Conservation (phyloP, 1,139 yeast genomes). For the Hansenula lynferdii region DNA sequence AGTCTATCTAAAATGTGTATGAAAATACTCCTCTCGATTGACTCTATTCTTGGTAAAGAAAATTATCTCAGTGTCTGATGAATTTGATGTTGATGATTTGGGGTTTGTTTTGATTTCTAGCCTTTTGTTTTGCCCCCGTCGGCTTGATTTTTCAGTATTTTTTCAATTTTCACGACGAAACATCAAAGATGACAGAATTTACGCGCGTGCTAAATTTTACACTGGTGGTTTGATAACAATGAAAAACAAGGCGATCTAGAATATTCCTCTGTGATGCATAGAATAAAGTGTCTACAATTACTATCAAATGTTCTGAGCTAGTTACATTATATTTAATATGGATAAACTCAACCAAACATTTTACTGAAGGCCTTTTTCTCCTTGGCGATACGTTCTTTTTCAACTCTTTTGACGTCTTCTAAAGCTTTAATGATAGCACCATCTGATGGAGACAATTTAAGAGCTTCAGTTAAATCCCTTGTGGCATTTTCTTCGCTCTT, state of each 20-base stretch:
- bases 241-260: no score
- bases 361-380: slow-evolving; percentile 85
- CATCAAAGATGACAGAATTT: neutral
- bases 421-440: slow-evolving; percentile 69
- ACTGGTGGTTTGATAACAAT: neutral
- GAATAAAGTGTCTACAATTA: no score
- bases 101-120: slow-evolving; percentile 1
- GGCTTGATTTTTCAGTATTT: slow-evolving; percentile 2
- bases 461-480: slow-evolving; percentile 61
- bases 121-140: slow-evolving; percentile 4
- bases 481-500: slow-evolving; percentile 75
- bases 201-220: slow-evolving; percentile 1
- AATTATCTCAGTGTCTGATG: slow-evolving; percentile 1
- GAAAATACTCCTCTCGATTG: neutral
- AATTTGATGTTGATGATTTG: slow-evolving; percentile 1
- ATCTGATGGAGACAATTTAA: slow-evolving; percentile 64
- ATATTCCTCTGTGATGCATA: no score
- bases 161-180: slow-evolving; percentile 1
- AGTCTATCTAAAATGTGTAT: neutral
- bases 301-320: no score
- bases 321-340: no score
- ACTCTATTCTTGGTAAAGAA: neutral
- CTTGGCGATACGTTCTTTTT: slow-evolving; percentile 54
- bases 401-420: slow-evolving; percentile 48
- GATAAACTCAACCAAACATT: no score